Conservation (phyloP, 768 basidiomycete genomes). For the Pulveroboletus sp. region DNA sequence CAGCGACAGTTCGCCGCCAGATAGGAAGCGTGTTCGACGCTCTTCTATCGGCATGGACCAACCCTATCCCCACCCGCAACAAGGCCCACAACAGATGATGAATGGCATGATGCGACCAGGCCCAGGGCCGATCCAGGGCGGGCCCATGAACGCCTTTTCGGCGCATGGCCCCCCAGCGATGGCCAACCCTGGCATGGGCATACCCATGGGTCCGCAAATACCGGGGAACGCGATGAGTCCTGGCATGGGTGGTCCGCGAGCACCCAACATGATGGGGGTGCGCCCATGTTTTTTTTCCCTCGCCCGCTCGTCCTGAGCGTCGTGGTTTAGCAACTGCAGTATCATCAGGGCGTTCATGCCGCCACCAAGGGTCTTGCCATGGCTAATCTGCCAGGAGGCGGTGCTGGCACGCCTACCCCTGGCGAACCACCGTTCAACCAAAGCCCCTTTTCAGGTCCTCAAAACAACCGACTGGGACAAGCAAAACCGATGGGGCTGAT, state of each 20-base stretch:
- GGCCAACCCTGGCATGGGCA: constrained; percentile 31
- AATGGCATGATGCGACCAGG: constrained; percentile 40
- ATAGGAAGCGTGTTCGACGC: constrained; percentile 50
- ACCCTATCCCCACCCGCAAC: constrained; percentile 34
- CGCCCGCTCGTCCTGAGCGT: constrained; percentile 11
- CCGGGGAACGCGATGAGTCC: constrained; percentile 33
- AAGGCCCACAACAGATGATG: constrained; percentile 36
- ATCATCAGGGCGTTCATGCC: constrained; percentile 37
- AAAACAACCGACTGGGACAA: constrained; percentile 31
- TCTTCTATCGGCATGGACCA: constrained; percentile 47
- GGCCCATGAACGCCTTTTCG: constrained; percentile 34
- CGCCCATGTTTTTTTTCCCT: constrained; percentile 2
- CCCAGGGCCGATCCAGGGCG: constrained; percentile 30
- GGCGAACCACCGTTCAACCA: constrained; percentile 44
- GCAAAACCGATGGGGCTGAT: constrained; percentile 44
- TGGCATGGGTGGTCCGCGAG: constrained; percentile 33
- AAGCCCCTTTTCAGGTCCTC: constrained; percentile 32
- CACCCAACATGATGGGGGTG: constrained; percentile 31
- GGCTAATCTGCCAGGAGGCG: constrained; percentile 29
- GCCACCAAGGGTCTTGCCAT: constrained; percentile 34
- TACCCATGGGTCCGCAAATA: constrained; percentile 34
- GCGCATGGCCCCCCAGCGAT: constrained; percentile 30
- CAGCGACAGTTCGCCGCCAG: constrained; percentile 55
- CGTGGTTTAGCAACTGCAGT: constrained; percentile 26
- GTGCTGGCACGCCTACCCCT: constrained; percentile 43